A percentile compares a stretch with the other conserved stretches of the same genome.
Evolutionary conservation across 2,329 filamentous ascomycete species (phyloP).

Genomic region (Xylariaceae sp.): DNA sequence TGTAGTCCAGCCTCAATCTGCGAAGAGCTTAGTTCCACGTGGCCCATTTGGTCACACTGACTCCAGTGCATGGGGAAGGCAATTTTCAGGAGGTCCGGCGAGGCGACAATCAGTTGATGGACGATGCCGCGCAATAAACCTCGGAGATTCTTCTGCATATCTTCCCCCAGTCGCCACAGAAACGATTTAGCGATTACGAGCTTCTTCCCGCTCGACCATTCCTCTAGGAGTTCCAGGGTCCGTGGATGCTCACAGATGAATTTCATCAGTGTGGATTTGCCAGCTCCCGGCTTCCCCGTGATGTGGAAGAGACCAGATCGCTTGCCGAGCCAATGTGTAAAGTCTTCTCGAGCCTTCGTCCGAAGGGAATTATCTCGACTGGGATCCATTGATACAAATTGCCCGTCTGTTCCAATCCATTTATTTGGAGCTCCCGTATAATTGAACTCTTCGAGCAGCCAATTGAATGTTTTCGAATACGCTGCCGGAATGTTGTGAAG

Average conservation of each 20-base stretch:
- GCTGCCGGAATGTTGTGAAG: not conserved
- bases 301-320: constrained; percentile 16
- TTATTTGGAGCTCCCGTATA: not conserved
- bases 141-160: constrained; percentile 16
- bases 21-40: constrained; percentile 5
- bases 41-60: not conserved
- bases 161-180: constrained; percentile 20
- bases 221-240: not conserved
- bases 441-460: not conserved
- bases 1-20: constrained; percentile 9
- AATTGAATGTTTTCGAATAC: not conserved
- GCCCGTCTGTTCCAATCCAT: not conserved
- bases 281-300: constrained; percentile 19
- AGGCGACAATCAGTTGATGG: constrained; percentile 8
- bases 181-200: constrained; percentile 14
- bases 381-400: not conserved
- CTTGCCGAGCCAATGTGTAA: constrained; percentile 13
- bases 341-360: constrained; percentile 7
- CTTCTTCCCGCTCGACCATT: constrained; percentile 10
- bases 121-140: constrained; percentile 19
- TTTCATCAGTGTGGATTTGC: constrained; percentile 24
- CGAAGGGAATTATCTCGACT: too few species aligned
- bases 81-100: constrained; percentile 9
- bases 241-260: constrained; percentile 9
- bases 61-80: constrained; percentile 16